phyloP scores from a whole-genome alignment of 495 filamentous ascomycete genomes.

The Parmelia sp. region DNA sequence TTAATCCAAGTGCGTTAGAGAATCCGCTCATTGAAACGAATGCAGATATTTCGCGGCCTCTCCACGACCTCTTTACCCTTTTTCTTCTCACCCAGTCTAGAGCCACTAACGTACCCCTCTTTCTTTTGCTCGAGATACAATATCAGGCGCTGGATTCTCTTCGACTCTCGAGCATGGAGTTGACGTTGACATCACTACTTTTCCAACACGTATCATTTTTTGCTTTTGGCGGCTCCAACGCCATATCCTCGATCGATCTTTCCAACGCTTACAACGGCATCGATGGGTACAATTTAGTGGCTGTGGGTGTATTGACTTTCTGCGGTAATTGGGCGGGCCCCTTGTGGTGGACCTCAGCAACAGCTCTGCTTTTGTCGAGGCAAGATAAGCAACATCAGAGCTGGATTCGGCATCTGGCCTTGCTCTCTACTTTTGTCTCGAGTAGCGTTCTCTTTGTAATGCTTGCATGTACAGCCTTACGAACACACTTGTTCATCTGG shows the following conservation, averaged over 20 bases:
- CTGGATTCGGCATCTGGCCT: slow-evolving; percentile 42
- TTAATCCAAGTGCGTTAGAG: not conserved
- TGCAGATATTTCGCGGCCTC: slow-evolving; percentile 5
- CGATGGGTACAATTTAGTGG: slow-evolving; percentile 55
- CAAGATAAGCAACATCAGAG: slow-evolving; percentile 14
- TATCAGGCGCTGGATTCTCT: slow-evolving; percentile 45
- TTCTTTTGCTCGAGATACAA: slow-evolving; percentile 63
- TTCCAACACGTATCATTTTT: slow-evolving; percentile 79
- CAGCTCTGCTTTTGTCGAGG: slow-evolving; percentile 47
- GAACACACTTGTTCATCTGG: slow-evolving; percentile 96
- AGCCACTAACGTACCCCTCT: slow-evolving; percentile 74
- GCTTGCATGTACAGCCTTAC: slow-evolving; percentile 74
- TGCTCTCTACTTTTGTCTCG: slow-evolving; percentile 62
- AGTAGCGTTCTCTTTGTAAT: slow-evolving; percentile 64
- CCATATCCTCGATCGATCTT: slow-evolving; percentile 82
- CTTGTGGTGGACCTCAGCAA: slow-evolving; percentile 73
- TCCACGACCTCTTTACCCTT: slow-evolving; percentile 66
- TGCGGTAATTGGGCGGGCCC: slow-evolving; percentile 86
- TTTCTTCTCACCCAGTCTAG: slow-evolving; percentile 84
- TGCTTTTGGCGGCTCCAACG: slow-evolving; percentile 83
- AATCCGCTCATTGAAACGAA: not conserved
- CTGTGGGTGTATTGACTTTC: slow-evolving; percentile 77
- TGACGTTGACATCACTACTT: slow-evolving; percentile 58
- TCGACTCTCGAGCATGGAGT: slow-evolving; percentile 45
- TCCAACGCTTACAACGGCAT: slow-evolving; percentile 82